These are phyloP conservation scores for Trichoderma arundinaceum DNA, from an alignment of 2,329 filamentous ascomycete species.

Conservation along the genomic window DNA sequence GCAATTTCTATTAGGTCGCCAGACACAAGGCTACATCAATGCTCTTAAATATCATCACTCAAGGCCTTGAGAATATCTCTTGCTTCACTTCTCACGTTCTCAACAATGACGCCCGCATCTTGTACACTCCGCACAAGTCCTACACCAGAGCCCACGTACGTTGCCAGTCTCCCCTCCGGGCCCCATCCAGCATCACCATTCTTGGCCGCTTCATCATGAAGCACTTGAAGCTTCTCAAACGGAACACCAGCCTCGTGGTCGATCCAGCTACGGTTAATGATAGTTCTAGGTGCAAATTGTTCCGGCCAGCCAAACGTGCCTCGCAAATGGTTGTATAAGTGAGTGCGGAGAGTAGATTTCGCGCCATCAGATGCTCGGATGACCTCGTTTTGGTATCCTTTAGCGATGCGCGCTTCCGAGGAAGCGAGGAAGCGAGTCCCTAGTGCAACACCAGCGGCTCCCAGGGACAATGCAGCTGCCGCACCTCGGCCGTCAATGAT, in stretches of 20 bases:
- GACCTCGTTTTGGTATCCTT: constrained; percentile 51
- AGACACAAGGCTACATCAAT: background rate
- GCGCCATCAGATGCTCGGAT: constrained; percentile 50
- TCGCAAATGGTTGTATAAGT: constrained; percentile 52
- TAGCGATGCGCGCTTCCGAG: constrained; percentile 47
- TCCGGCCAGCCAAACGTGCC: constrained; percentile 52
- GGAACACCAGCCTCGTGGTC: constrained; percentile 45
- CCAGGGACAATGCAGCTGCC: constrained; percentile 56
- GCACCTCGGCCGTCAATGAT: constrained; percentile 58
- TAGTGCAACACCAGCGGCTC: constrained; percentile 61
- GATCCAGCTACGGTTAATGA: constrained; percentile 48
- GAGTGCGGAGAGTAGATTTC: constrained; percentile 48
- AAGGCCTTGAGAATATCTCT: constrained; percentile 30
- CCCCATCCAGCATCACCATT: constrained; percentile 55
- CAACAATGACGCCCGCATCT: constrained; percentile 48
- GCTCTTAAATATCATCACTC: constrained; percentile 13
- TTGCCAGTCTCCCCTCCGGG: constrained; percentile 53
- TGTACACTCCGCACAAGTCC: constrained; percentile 52
- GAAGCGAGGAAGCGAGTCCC: constrained; percentile 68
- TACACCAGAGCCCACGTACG: constrained; percentile 55
- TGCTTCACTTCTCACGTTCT: constrained; percentile 41
- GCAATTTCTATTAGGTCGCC: background rate
- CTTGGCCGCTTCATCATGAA: constrained; percentile 49
- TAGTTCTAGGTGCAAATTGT: constrained; percentile 47
- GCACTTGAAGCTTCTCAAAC: constrained; percentile 53